Percentiles rank a stretch among this genome's conserved stretches.
These are phyloP conservation scores for Gorgonomyces haynaldii DNA, from an alignment of 192 early-diverging fungal species.

Conservation along the genomic window DNA sequence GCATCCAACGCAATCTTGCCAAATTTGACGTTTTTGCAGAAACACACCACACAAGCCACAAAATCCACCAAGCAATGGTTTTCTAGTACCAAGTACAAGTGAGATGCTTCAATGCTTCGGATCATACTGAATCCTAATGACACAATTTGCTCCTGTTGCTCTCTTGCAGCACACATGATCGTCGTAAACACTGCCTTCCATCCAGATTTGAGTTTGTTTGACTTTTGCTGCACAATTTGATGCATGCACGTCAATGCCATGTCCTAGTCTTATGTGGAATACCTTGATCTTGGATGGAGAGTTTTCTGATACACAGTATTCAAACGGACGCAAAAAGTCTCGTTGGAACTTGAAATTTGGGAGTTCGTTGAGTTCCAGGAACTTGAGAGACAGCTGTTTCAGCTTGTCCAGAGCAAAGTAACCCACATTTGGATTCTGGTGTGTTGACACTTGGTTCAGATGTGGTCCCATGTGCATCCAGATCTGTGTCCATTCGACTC, in stretches of 20 bases:
- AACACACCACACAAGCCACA: slow-evolving; percentile 4
- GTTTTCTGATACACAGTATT: slow-evolving; percentile 41
- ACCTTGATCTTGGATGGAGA: slow-evolving; percentile 69
- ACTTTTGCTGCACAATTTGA: slow-evolving; percentile 18
- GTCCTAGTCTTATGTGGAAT: slow-evolving; percentile 8
- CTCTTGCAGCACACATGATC: slow-evolving; percentile 9
- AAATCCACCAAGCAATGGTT: slow-evolving; percentile 13
- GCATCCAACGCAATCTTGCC: slow-evolving; percentile 39
- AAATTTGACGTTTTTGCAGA: slow-evolving; percentile 43
- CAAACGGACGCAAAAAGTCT: slow-evolving; percentile 71
- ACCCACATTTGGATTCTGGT: slow-evolving; percentile 57
- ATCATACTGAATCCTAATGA: slow-evolving; percentile 58
- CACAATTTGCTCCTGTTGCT: slow-evolving; percentile 11
- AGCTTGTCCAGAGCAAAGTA: slow-evolving; percentile 68
- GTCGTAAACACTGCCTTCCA: slow-evolving; percentile 16
- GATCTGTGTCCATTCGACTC: slow-evolving; percentile 74
- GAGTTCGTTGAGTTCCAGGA: slow-evolving; percentile 73
- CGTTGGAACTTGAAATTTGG: slow-evolving; percentile 78
- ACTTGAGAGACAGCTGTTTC: slow-evolving; percentile 68
- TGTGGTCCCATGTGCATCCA: slow-evolving; percentile 39
- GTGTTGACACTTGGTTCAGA: slow-evolving; percentile 60
- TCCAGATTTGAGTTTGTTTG: slow-evolving; percentile 15
- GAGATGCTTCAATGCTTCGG: slow-evolving; percentile 29
- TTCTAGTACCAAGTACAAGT: slow-evolving; percentile 35
- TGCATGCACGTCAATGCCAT: slow-evolving; percentile 12